A percentile compares a stretch with the other conserved stretches of the same genome.
These are phyloP conservation scores for Farysia itapuensis DNA, from an alignment of 1,284 basidiomycete genomes.

Conservation along the genomic window DNA sequence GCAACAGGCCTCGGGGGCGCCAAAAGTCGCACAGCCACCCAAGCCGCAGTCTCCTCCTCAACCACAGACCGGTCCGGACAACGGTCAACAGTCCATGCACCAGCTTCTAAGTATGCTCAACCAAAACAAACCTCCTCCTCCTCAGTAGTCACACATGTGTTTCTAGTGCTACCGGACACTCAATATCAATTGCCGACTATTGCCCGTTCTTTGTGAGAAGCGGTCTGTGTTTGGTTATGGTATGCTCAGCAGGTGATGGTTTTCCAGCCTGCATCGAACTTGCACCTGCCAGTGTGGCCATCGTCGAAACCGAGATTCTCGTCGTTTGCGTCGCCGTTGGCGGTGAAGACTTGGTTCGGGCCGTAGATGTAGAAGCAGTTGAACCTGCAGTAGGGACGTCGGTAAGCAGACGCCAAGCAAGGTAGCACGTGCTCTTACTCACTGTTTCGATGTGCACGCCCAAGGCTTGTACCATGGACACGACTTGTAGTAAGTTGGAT, in stretches of 20 bases:
- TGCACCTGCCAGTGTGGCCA: too few relatives aligned
- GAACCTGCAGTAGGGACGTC: slow-evolving; percentile 1
- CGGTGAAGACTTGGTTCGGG: neutral
- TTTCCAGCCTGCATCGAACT: too few relatives aligned
- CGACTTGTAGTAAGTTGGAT: too few relatives aligned
- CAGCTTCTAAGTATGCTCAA: slow-evolving; percentile 35
- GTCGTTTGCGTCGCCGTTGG: neutral
- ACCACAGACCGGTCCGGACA: slow-evolving; percentile 3
- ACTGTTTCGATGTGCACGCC: too few relatives aligned
- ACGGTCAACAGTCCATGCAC: slow-evolving; percentile 32
- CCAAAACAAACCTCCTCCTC: slow-evolving; percentile 22
- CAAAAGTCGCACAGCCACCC: slow-evolving; percentile 23
- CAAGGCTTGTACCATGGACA: slow-evolving; percentile 1
- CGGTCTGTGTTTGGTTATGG: too few relatives aligned
- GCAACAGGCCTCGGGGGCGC: slow-evolving; percentile 31
- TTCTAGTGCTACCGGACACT: too few relatives aligned
- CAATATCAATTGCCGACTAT: too few relatives aligned
- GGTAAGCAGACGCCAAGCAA: neutral
- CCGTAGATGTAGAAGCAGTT: slow-evolving; percentile 3
- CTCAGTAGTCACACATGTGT: too few relatives aligned
- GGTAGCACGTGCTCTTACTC: too few relatives aligned
- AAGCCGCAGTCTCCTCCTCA: slow-evolving; percentile 26
- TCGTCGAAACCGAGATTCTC: slow-evolving; percentile 8
- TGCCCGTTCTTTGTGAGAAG: too few relatives aligned
- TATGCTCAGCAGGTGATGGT: too few relatives aligned